These are phyloP conservation scores for Fraxinus floribunda DNA, from an alignment of 305 asterid species.

Conservation along the genomic window DNA sequence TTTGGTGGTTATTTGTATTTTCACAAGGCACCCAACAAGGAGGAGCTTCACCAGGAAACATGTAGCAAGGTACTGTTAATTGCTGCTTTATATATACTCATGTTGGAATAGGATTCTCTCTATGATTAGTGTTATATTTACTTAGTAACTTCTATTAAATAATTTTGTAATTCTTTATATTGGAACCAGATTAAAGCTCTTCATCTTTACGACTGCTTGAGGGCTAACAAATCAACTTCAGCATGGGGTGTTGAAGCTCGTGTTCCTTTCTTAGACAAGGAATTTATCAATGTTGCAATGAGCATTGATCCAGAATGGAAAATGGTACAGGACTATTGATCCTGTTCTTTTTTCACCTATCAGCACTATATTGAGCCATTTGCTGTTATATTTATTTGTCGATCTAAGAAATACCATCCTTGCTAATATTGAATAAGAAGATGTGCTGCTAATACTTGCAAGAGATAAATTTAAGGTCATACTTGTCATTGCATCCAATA, in stretches of 20 bases:
- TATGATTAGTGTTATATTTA: background rate
- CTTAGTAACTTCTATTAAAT: conserved; percentile 3
- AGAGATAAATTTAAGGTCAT: background rate
- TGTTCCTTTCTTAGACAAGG: conserved; percentile 98
- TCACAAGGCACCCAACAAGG: conserved; percentile 98
- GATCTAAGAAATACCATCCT: background rate
- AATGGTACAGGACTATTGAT: conserved; percentile 50
- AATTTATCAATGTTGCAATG: conserved; percentile 87
- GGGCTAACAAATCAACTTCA: conserved; percentile 98
- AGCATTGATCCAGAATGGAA: conserved; percentile 92
- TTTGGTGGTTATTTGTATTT: conserved; percentile 98
- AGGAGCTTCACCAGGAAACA: conserved; percentile 88
- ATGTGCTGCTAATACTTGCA: background rate
- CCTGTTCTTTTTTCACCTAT: conserved; percentile 17
- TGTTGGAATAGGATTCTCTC: conserved; percentile 9
- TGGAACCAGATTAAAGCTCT: conserved; percentile 85
- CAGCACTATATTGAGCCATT: background rate
- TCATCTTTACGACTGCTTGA: conserved; percentile 96
- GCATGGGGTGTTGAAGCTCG: conserved; percentile 99
- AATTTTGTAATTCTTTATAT: conserved; percentile 13
- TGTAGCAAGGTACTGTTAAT: conserved; percentile 72
- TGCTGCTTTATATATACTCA: conserved; percentile 6
- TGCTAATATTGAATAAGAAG: background rate
- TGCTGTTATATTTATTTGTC: background rate
- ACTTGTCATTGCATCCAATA: background rate